phyloP scores from a whole-genome alignment of 768 basidiomycete genomes.

The Pleurotus djamor region DNA sequence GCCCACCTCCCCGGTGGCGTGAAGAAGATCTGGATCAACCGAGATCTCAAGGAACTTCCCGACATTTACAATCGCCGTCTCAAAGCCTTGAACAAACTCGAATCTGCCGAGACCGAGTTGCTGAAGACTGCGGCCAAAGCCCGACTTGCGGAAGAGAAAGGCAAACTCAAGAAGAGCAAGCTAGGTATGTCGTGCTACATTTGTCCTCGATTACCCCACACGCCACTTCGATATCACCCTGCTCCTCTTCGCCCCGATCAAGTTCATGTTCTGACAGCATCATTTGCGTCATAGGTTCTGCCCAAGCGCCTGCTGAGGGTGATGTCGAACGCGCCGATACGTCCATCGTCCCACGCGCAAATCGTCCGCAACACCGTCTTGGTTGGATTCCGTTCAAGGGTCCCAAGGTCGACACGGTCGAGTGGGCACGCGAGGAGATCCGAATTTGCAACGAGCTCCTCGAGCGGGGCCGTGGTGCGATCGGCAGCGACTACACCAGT shows the following conservation, averaged over 20 bases:
- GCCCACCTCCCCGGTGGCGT: constrained; percentile 89
- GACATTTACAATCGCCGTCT: constrained; percentile 76
- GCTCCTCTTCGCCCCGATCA: background rate
- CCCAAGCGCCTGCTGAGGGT: constrained; percentile 2
- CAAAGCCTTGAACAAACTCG: constrained; percentile 74
- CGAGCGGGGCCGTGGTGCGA: constrained; percentile 42
- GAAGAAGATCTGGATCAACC: constrained; percentile 88
- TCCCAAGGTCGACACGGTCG: constrained; percentile 89
- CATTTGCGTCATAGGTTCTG: background rate
- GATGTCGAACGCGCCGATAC: constrained; percentile 17
- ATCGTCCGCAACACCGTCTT: constrained; percentile 81
- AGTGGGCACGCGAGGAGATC: constrained; percentile 85
- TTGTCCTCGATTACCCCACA: background rate
- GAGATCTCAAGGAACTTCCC: constrained; percentile 86
- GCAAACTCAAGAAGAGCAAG: constrained; percentile 21
- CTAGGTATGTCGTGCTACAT: background rate
- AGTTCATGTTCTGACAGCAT: background rate
- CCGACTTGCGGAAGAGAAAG: constrained; percentile 53
- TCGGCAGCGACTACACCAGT: constrained; percentile 23
- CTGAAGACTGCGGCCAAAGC: constrained; percentile 75
- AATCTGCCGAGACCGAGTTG: constrained; percentile 79
- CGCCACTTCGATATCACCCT: background rate
- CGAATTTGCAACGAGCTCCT: constrained; percentile 48
- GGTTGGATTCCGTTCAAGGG: constrained; percentile 62
- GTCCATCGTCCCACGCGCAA: constrained; percentile 53